Percentiles rank a stretch among this genome's conserved stretches.
phyloP scores from a whole-genome alignment of 2,329 filamentous ascomycete genomes.

The Phialocephala subalpina region DNA sequence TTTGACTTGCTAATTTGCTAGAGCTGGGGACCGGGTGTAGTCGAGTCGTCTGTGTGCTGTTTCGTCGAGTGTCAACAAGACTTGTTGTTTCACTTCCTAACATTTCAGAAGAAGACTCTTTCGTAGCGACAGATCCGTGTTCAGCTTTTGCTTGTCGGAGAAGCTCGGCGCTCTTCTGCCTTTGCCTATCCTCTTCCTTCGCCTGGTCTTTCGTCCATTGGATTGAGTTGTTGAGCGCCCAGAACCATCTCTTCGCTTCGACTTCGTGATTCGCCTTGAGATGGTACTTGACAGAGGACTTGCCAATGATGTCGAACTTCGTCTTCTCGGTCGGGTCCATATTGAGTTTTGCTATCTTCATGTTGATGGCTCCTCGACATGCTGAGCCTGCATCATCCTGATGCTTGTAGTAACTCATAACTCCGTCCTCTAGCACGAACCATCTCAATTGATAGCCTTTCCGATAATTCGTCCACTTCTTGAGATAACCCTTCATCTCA shows the following conservation, averaged over 20 bases:
- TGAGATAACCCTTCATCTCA: conserved; percentile 98
- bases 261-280: conserved; percentile 98
- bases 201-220: conserved; percentile 98
- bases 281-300: conserved; percentile 98
- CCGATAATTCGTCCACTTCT: conserved; percentile 99
- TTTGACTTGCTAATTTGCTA: conserved; percentile 37
- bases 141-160: conserved; percentile 83
- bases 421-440: conserved; percentile 98
- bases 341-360: conserved; percentile 92
- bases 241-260: conserved; percentile 98
- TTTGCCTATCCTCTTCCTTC: conserved; percentile 84
- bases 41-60: conserved; percentile 50
- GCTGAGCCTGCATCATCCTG: conserved; percentile 97
- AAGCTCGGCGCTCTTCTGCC: conserved; percentile 76
- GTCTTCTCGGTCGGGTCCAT: conserved; percentile 99
- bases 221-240: conserved; percentile 98
- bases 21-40: conserved; percentile 37
- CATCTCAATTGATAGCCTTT: conserved; percentile 95
- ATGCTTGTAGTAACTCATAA: conserved; percentile 98
- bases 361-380: conserved; percentile 97
- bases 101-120: conserved; percentile 33
- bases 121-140: conserved; percentile 54
- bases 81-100: conserved; percentile 34
- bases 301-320: conserved; percentile 96
- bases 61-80: conserved; percentile 50